Evolutionary conservation across 768 basidiomycete species (phyloP).

Genomic region (Amanita exitialis): DNA sequence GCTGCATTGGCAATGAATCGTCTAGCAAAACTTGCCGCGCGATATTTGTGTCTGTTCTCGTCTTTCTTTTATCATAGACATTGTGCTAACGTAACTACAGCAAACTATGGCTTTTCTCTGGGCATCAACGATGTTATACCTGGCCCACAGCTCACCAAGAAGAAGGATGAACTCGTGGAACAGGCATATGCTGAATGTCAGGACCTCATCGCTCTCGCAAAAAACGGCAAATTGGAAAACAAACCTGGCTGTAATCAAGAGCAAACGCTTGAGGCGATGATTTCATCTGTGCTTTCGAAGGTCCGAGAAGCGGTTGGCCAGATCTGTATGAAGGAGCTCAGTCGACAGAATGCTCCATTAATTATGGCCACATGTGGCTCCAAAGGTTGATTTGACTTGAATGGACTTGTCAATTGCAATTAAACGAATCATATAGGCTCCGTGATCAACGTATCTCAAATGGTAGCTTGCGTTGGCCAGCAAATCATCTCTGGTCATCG

Average conservation of each 20-base stretch:
- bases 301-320: constrained; percentile 95
- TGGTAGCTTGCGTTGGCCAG: constrained; percentile 99
- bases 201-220: constrained; percentile 80
- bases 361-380: constrained; percentile 99
- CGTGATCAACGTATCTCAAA: constrained; percentile 98
- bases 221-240: constrained; percentile 87
- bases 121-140: constrained; percentile 99
- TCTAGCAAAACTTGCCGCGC: constrained; percentile 88
- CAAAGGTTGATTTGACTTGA: constrained; percentile 50
- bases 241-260: constrained; percentile 98
- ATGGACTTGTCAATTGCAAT: background rate
- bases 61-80: background rate
- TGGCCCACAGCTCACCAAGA: constrained; percentile 65
- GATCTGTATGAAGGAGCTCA: constrained; percentile 97
- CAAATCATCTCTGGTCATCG: constrained; percentile 98
- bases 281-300: constrained; percentile 86
- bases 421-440: constrained; percentile 44
- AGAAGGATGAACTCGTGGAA: constrained; percentile 82
- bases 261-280: constrained; percentile 93
- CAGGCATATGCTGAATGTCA: constrained; percentile 84
- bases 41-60: constrained; percentile 50
- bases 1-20: constrained; percentile 95
- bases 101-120: constrained; percentile 94
- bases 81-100: constrained; percentile 30
- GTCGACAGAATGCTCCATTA: constrained; percentile 89